phyloP scores from a whole-genome alignment of 805 yeast genomes.

The Sugiyamaella valdiviana region DNA sequence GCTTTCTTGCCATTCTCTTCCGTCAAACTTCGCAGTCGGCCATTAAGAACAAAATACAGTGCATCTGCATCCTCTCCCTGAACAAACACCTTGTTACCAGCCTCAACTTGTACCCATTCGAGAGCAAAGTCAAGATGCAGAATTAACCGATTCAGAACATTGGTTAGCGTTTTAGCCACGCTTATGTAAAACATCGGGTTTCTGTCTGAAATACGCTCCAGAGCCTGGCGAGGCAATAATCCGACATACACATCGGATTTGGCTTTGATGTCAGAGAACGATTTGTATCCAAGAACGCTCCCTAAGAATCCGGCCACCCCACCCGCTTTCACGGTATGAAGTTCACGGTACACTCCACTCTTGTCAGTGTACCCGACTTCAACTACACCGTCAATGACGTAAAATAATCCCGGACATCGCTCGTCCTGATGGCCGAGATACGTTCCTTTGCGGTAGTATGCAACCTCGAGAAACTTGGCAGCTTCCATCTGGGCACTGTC shows the following conservation, averaged over 20 bases:
- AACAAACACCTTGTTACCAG: slow-evolving; percentile 71
- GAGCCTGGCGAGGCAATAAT: slow-evolving; percentile 53
- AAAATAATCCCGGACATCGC: slow-evolving; percentile 67
- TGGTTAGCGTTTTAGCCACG: slow-evolving; percentile 66
- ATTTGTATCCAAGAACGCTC: slow-evolving; percentile 68
- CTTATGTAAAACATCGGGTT: slow-evolving; percentile 71
- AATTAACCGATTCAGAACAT: slow-evolving; percentile 59
- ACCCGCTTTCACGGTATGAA: slow-evolving; percentile 64
- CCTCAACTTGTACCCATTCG: slow-evolving; percentile 90
- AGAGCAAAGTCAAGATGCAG: slow-evolving; percentile 80
- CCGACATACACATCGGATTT: slow-evolving; percentile 62
- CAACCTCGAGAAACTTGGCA: slow-evolving; percentile 46
- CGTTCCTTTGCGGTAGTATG: slow-evolving; percentile 47
- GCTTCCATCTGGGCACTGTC: slow-evolving; percentile 17
- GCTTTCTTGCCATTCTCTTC: slow-evolving; percentile 21
- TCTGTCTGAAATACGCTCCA: slow-evolving; percentile 65
- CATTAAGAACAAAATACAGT: slow-evolving; percentile 81
- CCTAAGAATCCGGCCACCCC: slow-evolving; percentile 86
- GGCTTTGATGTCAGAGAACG: slow-evolving; percentile 67
- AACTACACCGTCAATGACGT: slow-evolving; percentile 70
- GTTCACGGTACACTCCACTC: slow-evolving; percentile 16
- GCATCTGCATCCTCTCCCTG: slow-evolving; percentile 90
- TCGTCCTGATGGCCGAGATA: slow-evolving; percentile 58
- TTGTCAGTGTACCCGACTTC: slow-evolving; percentile 51
- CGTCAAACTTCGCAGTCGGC: slow-evolving; percentile 65